These are phyloP conservation scores for Penicillium manginii DNA, from an alignment of 495 filamentous ascomycete species.

Conservation along the genomic window DNA sequence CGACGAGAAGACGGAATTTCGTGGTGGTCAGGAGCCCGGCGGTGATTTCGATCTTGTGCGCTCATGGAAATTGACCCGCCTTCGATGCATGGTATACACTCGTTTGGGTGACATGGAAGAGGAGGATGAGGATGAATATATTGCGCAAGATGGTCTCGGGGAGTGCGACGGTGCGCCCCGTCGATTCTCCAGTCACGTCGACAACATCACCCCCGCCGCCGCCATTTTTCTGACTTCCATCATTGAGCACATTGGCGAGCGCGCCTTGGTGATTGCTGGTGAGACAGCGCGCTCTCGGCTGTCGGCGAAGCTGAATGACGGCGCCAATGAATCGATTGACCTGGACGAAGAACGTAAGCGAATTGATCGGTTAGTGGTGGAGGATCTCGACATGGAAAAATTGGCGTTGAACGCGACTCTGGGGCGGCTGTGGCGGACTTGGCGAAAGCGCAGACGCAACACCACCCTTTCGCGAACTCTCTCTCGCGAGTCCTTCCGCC, in stretches of 20 bases:
- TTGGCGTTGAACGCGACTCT: slow-evolving; percentile 85
- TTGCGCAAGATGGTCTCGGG: slow-evolving; percentile 69
- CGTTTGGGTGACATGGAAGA: slow-evolving; percentile 96
- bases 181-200: slow-evolving; percentile 60
- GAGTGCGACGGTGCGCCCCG: slow-evolving; percentile 51
- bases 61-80: slow-evolving; percentile 87
- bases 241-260: slow-evolving; percentile 92
- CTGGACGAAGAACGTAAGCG: slow-evolving; percentile 30
- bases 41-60: slow-evolving; percentile 81
- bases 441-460: slow-evolving; percentile 77
- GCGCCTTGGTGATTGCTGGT: slow-evolving; percentile 82
- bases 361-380: slow-evolving; percentile 73
- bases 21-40: slow-evolving; percentile 53
- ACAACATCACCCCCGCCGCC: slow-evolving; percentile 84
- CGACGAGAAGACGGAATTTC: slow-evolving; percentile 67
- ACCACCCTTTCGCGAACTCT: slow-evolving; percentile 42
- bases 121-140: slow-evolving; percentile 89
- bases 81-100: slow-evolving; percentile 98
- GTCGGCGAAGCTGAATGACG: slow-evolving; percentile 37
- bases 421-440: slow-evolving; percentile 90
- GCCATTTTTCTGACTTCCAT: slow-evolving; percentile 96
- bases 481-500: slow-evolving; percentile 50
- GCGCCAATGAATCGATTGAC: slow-evolving; percentile 22
- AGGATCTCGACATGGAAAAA: slow-evolving; percentile 92
- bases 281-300: slow-evolving; percentile 82